phyloP scores from a whole-genome alignment of 202 grass and related monocot species.

The Setaria viridis region DNA sequence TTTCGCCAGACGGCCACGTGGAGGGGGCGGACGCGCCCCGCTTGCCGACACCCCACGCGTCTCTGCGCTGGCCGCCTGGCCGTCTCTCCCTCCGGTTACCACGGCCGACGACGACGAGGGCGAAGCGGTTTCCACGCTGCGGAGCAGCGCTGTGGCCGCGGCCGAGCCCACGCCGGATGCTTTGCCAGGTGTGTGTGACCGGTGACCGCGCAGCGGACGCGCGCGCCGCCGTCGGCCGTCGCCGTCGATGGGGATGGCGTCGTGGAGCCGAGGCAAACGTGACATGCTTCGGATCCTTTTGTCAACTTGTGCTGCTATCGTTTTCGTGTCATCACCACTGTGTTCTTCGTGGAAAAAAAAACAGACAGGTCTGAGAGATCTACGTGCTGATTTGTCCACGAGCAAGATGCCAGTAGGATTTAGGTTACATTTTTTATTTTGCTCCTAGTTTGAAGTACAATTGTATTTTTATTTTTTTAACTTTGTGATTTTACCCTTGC shows the following conservation, averaged over 20 bases:
- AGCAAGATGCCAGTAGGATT: no score
- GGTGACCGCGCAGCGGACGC: no score
- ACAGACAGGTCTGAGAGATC: no score
- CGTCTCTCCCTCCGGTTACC: no score
- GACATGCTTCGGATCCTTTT: background rate
- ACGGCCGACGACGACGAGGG: background rate
- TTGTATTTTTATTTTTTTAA: no score
- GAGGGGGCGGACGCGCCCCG: background rate
- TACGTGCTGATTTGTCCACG: no score
- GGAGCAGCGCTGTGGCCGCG: background rate
- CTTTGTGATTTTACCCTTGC: no score
- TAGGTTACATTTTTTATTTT: no score
- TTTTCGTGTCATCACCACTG: background rate
- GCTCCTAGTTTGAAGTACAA: no score
- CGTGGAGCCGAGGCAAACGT: background rate
- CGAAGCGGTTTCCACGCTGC: background rate
- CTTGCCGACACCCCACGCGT: conserved; percentile 25
- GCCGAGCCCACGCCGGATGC: background rate
- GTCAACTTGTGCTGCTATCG: background rate
- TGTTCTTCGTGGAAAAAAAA: no score
- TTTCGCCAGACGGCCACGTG: conserved; percentile 9
- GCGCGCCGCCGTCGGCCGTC: background rate
- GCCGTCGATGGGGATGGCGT: background rate
- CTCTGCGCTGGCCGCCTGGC: background rate
- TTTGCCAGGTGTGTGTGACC: background rate